Evolutionary conservation across 2,329 filamentous ascomycete genomes (phyloP).

Genomic region (Claviceps maximensis): DNA sequence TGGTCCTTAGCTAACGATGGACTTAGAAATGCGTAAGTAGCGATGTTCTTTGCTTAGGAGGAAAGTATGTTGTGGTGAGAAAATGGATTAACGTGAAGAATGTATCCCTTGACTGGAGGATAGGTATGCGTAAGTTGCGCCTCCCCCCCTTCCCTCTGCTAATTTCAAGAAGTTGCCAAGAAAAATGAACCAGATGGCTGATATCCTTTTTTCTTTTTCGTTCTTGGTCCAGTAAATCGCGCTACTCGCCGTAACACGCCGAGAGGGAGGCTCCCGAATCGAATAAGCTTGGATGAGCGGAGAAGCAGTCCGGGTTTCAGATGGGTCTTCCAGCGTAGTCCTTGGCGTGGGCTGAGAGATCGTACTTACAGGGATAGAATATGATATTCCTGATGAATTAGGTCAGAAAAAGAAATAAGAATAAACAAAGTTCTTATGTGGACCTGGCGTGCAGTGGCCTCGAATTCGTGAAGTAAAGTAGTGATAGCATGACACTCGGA

Average conservation of each 20-base stretch:
- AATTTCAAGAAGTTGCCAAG: background rate
- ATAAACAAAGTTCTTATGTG: too few relatives aligned
- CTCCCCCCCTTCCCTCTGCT: too few relatives aligned
- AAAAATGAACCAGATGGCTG: background rate
- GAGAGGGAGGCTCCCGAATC: background rate
- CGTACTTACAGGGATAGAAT: background rate
- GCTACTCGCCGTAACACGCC: background rate
- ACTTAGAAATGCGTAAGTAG: background rate
- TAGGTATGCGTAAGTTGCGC: background rate
- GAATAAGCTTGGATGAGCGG: background rate
- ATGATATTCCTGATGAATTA: background rate
- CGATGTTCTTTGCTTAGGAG: background rate
- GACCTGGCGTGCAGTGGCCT: background rate
- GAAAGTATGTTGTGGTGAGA: background rate
- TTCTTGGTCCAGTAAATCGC: background rate
- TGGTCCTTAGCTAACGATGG: background rate
- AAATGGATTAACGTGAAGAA: background rate
- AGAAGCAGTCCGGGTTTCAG: background rate
- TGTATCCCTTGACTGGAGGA: background rate
- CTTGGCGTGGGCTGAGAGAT: background rate
- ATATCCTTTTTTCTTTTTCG: background rate
- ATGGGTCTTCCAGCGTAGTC: background rate
- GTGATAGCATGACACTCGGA: too few relatives aligned
- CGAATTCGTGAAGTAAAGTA: background rate
- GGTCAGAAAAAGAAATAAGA: background rate